Evolutionary conservation across 345 rosid species (phyloP).

Genomic region (Brassica rapa): DNA sequence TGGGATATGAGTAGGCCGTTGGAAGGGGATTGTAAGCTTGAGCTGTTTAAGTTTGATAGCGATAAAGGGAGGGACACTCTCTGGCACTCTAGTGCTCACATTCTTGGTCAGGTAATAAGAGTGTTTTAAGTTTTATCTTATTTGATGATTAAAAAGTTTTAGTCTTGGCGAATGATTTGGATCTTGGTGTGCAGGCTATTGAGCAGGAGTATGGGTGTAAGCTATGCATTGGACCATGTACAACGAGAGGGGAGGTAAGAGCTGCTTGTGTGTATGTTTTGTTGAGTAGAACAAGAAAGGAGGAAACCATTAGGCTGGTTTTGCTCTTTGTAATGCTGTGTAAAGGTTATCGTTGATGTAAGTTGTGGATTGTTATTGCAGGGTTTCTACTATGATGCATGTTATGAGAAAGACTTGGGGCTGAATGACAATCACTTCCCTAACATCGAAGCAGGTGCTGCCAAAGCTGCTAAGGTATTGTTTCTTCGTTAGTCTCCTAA

Average conservation of each 20-base stretch:
- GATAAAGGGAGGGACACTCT: constrained; percentile 94
- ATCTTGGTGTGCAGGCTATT: constrained; percentile 55
- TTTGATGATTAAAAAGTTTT: background rate
- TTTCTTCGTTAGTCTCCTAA: constrained; percentile 15
- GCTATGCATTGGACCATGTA: constrained; percentile 97
- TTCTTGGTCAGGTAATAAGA: constrained; percentile 81
- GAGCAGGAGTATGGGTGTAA: constrained; percentile 87
- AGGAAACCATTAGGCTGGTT: too few species aligned
- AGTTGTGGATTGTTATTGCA: constrained; percentile 39
- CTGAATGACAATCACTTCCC: constrained; percentile 89
- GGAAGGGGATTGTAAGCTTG: constrained; percentile 75
- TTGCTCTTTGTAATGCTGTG: background rate
- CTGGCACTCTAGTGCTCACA: constrained; percentile 99
- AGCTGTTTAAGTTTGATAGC: constrained; percentile 66
- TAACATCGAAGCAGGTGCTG: constrained; percentile 67
- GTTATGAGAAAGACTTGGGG: constrained; percentile 76
- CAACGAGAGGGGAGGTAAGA: constrained; percentile 94
- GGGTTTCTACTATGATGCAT: constrained; percentile 99
- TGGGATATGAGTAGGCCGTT: constrained; percentile 94
- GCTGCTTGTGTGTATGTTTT: constrained; percentile 17
- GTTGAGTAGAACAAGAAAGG: background rate
- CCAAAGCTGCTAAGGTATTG: constrained; percentile 73
- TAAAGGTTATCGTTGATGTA: constrained; percentile 13
- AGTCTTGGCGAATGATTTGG: background rate
- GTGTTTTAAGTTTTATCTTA: background rate